phyloP scores from a whole-genome alignment of 2,329 filamentous ascomycete species.

The Paracorniculantispora psalliotae region DNA sequence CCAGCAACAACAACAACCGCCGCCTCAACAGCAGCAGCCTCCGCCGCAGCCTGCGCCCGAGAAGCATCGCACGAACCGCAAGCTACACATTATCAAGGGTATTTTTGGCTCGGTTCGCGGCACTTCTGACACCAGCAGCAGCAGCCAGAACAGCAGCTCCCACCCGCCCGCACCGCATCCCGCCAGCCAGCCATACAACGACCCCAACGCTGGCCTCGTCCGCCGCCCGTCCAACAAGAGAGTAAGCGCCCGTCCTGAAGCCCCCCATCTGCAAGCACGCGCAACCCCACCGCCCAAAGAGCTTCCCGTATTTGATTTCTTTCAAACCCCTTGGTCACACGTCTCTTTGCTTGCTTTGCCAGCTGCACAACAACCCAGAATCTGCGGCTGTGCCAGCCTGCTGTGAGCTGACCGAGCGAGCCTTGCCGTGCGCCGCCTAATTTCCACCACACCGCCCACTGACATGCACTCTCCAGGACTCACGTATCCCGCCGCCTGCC shows the following conservation, averaged over 20 bases:
- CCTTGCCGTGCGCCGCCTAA: neutral
- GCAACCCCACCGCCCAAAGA: neutral
- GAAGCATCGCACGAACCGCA: conserved; percentile 45
- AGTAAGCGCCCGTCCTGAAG: conserved; percentile 38
- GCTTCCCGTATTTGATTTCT: neutral
- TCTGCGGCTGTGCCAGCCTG: conserved; percentile 17
- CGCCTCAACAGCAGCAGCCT: conserved; percentile 32
- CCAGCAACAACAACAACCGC: conserved; percentile 29
- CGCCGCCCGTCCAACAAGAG: conserved; percentile 53
- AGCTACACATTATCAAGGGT: conserved; percentile 44
- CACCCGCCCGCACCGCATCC: conserved; percentile 23
- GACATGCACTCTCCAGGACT: conserved; percentile 11
- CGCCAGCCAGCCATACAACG: conserved; percentile 33
- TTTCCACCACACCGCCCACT: conserved; percentile 5
- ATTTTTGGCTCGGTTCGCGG: conserved; percentile 41
- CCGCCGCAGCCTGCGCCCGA: conserved; percentile 25
- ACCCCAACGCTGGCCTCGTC: conserved; percentile 43
- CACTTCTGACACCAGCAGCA: conserved; percentile 23
- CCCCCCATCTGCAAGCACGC: neutral
- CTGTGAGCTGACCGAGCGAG: neutral
- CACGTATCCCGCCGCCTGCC: conserved; percentile 21
- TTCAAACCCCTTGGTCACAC: neutral
- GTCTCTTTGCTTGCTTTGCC: neutral
- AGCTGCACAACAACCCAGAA: neutral
- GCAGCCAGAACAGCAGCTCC: conserved; percentile 25